Conservation (phyloP, 371 early-diverging fungal species). For the Rhizopus delemar region DNA sequence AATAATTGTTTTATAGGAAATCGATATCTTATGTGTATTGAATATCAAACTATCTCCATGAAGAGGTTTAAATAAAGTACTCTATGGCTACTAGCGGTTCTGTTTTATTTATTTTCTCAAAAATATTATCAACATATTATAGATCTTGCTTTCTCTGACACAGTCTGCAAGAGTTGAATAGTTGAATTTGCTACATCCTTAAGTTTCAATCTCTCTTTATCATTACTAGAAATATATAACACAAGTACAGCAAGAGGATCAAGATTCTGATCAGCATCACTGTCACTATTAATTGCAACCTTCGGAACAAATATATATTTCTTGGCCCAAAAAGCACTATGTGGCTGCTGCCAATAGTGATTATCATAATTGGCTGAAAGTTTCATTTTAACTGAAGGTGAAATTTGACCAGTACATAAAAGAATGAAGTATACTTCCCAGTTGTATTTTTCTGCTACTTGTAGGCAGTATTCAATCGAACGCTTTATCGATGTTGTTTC, state of each 20-base stretch:
- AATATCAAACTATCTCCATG: no score
- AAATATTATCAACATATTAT: no score
- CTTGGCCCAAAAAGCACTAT: constrained; percentile 14
- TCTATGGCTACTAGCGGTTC: no score
- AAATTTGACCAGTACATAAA: constrained; percentile 17
- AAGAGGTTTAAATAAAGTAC: no score
- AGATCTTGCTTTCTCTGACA: background rate
- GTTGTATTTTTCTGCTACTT: constrained; percentile 6
- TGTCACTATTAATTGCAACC: constrained; percentile 12
- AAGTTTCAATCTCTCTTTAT: constrained; percentile 17
- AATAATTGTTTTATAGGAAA: no score
- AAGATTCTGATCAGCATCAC: constrained; percentile 12
- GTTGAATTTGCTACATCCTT: constrained; percentile 15
- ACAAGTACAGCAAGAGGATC: constrained; percentile 14
- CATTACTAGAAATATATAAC: constrained; percentile 16
- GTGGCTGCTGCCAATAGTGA: constrained; percentile 3
- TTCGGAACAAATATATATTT: constrained; percentile 13
- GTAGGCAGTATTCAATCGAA: constrained; percentile 10
- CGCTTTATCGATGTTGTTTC: constrained; percentile 12
- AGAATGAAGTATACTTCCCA: constrained; percentile 14
- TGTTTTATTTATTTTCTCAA: no score
- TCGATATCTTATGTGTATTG: no score
- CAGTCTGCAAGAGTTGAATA: constrained; percentile 14
- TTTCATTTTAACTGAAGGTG: constrained; percentile 13
- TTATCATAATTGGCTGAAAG: constrained; percentile 6